Evolutionary conservation across 441 rosid species (phyloP).

Genomic region (Isatis lusitanica): DNA sequence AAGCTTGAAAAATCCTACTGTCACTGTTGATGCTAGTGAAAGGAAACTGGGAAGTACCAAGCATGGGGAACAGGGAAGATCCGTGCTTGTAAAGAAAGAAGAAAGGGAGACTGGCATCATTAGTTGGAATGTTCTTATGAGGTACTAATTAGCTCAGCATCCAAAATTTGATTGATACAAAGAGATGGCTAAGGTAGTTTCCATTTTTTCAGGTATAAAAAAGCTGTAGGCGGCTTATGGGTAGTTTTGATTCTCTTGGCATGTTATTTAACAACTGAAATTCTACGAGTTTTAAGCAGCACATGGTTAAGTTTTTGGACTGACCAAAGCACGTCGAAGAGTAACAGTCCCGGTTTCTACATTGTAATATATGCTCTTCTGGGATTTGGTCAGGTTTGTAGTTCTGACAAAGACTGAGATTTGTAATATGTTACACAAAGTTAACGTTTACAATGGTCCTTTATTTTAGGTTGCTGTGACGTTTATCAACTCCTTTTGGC

Average conservation of each 20-base stretch:
- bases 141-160: conserved; percentile 44
- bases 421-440: background rate
- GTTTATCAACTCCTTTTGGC: conserved; percentile 79
- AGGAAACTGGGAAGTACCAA: conserved; percentile 39
- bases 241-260: conserved; percentile 69
- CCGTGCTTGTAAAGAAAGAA: conserved; percentile 86
- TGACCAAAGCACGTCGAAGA: conserved; percentile 62
- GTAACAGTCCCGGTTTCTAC: conserved; percentile 58
- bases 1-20: conserved; percentile 34
- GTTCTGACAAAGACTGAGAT: background rate
- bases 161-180: background rate
- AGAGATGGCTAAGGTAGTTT: background rate
- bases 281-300: conserved; percentile 85
- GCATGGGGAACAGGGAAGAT: conserved; percentile 57
- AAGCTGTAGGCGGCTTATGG: conserved; percentile 85
- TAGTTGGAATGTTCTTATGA: conserved; percentile 85
- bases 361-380: conserved; percentile 74
- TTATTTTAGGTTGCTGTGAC: conserved; percentile 72
- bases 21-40: conserved; percentile 32
- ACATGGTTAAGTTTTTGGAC: conserved; percentile 95
- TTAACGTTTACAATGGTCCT: background rate
- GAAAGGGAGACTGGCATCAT: conserved; percentile 87
- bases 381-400: conserved; percentile 80
- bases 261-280: conserved; percentile 77
- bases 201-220: conserved; percentile 61